A percentile compares a stretch with the other conserved stretches of the same genome.
Conservation (phyloP, 2,329 filamentous ascomycete genomes). For the Huntiella moniliformis region DNA sequence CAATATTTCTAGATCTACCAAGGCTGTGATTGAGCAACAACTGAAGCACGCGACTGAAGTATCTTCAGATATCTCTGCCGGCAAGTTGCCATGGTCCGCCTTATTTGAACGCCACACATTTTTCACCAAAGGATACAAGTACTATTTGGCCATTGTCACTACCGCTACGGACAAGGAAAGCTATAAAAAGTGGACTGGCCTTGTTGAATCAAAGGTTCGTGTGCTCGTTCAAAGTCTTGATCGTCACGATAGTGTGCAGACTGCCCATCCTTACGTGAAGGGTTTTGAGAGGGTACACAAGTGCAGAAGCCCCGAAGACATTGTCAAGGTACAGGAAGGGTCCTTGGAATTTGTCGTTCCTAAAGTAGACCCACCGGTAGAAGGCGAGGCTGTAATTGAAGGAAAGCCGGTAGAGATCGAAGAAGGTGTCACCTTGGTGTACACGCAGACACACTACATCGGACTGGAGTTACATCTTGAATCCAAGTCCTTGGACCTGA, state of each 20-base stretch:
- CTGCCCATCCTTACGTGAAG: slow-evolving; percentile 86
- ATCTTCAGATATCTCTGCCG: slow-evolving; percentile 59
- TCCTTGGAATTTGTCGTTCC: slow-evolving; percentile 27
- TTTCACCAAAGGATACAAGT: slow-evolving; percentile 84
- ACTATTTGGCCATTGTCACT: slow-evolving; percentile 78
- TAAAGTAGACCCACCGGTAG: slow-evolving; percentile 13
- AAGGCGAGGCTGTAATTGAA: not conserved
- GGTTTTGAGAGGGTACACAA: slow-evolving; percentile 69
- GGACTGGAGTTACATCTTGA: slow-evolving; percentile 64
- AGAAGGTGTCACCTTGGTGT: slow-evolving; percentile 31
- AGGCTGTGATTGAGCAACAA: slow-evolving; percentile 66
- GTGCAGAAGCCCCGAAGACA: slow-evolving; percentile 36
- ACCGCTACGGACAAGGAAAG: slow-evolving; percentile 69
- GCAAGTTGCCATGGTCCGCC: slow-evolving; percentile 65
- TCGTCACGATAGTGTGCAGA: slow-evolving; percentile 55
- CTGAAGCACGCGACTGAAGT: slow-evolving; percentile 61
- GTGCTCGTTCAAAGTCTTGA: slow-evolving; percentile 71
- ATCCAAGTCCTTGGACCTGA: slow-evolving; percentile 59
- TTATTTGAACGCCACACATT: slow-evolving; percentile 82
- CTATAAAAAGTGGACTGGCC: slow-evolving; percentile 73
- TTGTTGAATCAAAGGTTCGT: slow-evolving; percentile 84
- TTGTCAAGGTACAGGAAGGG: slow-evolving; percentile 35
- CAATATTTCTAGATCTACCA: slow-evolving; percentile 76
- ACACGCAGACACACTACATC: slow-evolving; percentile 88
- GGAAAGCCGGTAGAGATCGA: slow-evolving; percentile 5